Evolutionary conservation across 1,284 basidiomycete species (phyloP).

Genomic region (Pseudozyma thailandica): DNA sequence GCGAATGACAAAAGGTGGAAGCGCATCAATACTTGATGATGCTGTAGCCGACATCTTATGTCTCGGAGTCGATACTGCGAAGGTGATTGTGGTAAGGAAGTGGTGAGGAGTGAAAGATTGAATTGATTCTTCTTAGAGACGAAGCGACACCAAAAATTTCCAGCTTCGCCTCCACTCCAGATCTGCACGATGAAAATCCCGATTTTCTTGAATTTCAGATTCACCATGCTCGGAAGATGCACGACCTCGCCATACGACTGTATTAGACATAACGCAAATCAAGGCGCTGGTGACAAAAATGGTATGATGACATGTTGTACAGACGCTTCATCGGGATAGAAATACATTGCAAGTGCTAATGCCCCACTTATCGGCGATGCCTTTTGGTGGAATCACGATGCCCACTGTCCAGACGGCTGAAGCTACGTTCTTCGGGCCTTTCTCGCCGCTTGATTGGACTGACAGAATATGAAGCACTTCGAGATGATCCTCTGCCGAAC

Average conservation of each 20-base stretch:
- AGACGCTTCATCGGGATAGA: not conserved
- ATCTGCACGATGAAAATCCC: too few species aligned
- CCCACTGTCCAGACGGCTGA: not conserved
- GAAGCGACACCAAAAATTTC: too few species aligned
- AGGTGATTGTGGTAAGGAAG: not conserved
- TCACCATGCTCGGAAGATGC: too few species aligned
- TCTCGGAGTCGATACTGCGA: not conserved
- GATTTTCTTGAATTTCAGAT: too few species aligned
- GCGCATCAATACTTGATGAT: conserved; percentile 2
- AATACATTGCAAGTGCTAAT: not conserved
- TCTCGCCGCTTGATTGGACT: conserved; percentile 19
- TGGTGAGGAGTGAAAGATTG: not conserved
- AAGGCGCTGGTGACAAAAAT: too few species aligned
- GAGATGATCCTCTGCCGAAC: not conserved
- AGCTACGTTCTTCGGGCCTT: conserved; percentile 4
- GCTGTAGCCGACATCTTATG: conserved; percentile 1
- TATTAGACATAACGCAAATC: too few species aligned
- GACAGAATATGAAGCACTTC: conserved; percentile 7
- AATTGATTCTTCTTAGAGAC: too few species aligned
- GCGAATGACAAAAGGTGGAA: conserved; percentile 32
- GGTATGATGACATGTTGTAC: too few species aligned
- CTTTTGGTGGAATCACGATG: not conserved
- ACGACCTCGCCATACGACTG: too few species aligned
- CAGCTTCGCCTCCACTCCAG: too few species aligned
- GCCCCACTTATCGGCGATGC: not conserved